A percentile compares a stretch with the other conserved stretches of the same genome.
phyloP scores from a whole-genome alignment of 257 asterid species.

The Nicotiana sylvestris region DNA sequence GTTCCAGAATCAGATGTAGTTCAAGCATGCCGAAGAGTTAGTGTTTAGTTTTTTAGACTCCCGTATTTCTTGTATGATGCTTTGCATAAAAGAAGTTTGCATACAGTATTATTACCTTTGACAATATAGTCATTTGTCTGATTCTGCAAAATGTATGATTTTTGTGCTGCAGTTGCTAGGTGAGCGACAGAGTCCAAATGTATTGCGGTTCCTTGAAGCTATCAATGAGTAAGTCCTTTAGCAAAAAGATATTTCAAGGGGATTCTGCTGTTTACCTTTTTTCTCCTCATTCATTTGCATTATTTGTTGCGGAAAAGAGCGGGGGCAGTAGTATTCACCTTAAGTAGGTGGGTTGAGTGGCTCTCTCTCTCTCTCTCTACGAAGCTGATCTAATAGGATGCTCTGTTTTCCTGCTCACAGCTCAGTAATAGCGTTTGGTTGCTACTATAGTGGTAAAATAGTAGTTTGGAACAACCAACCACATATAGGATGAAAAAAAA shows the following conservation, averaged over 20 bases:
- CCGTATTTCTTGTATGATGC: background rate
- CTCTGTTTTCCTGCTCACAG: background rate
- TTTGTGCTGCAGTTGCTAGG: conserved; percentile 45
- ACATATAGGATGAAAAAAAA: background rate
- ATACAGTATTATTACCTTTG: background rate
- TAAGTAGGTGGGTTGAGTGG: background rate
- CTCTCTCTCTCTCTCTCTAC: background rate
- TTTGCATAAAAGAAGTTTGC: background rate
- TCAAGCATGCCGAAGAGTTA: conserved; percentile 66
- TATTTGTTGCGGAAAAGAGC: background rate
- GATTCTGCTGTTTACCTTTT: background rate
- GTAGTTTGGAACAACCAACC: background rate
- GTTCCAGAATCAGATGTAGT: conserved; percentile 55
- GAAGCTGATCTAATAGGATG: background rate
- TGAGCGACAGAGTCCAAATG: conserved; percentile 62
- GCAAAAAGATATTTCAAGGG: background rate
- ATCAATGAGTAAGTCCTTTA: conserved; percentile 38
- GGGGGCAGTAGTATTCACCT: background rate
- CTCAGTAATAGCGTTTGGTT: background rate
- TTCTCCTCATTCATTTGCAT: background rate
- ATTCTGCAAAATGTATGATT: conserved; percentile 14
- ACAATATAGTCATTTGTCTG: conserved; percentile 4
- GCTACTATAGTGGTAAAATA: background rate
- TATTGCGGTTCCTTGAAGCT: conserved; percentile 57
- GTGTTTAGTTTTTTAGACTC: conserved; percentile 17